Conservation (phyloP, 768 basidiomycete genomes). For the Gelatoporia subvermispora region DNA sequence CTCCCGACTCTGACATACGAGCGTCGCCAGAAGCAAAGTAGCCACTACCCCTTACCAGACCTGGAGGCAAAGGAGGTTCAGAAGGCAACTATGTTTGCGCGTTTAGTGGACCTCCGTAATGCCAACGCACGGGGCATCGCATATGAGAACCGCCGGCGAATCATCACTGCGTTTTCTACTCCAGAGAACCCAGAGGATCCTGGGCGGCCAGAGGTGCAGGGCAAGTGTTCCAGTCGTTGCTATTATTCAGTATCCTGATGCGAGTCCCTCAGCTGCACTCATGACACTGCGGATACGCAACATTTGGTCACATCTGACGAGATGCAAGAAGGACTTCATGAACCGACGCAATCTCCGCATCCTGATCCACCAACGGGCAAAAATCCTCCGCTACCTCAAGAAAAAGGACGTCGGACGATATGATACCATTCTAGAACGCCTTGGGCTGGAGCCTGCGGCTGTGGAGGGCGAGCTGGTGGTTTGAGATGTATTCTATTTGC, state of each 20-base stretch:
- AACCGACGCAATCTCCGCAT: conserved; percentile 73
- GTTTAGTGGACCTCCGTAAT: conserved; percentile 79
- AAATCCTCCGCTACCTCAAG: conserved; percentile 76
- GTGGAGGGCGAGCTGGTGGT: conserved; percentile 91
- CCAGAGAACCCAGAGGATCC: conserved; percentile 65
- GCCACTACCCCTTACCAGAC: neutral
- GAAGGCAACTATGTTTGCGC: conserved; percentile 57
- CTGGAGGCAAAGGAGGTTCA: conserved; percentile 23
- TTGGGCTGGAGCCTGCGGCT: conserved; percentile 72
- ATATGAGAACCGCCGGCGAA: conserved; percentile 78
- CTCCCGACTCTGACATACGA: conserved; percentile 52
- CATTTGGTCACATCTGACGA: conserved; percentile 67
- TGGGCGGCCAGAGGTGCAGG: conserved; percentile 87
- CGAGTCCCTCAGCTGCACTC: conserved; percentile 62
- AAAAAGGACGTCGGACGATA: conserved; percentile 62
- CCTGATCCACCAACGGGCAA: conserved; percentile 81
- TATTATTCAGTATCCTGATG: neutral
- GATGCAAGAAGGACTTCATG: conserved; percentile 67
- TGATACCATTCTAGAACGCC: conserved; percentile 59
- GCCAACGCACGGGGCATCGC: conserved; percentile 84
- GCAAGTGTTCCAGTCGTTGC: conserved; percentile 38
- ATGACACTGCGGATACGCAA: conserved; percentile 83
- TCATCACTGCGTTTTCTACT: conserved; percentile 74
- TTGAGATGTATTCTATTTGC: conserved; percentile 25
- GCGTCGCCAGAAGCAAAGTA: neutral